phyloP scores from a whole-genome alignment of 2,329 filamentous ascomycete genomes.

The Daldinia eschscholtzii region DNA sequence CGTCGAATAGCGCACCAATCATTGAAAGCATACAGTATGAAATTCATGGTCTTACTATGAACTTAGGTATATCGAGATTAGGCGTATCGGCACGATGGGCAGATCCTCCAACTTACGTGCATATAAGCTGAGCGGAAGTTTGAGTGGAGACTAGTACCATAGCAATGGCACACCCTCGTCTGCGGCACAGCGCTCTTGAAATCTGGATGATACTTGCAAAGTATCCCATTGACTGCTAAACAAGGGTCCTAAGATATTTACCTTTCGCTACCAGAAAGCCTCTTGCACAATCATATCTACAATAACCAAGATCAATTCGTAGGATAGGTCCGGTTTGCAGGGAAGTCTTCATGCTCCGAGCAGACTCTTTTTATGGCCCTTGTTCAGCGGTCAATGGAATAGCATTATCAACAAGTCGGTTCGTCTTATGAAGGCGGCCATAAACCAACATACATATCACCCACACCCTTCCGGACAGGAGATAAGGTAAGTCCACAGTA shows the following conservation, averaged over 20 bases:
- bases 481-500: background rate
- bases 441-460: background rate
- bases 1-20: constrained; percentile 2
- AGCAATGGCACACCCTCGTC: background rate
- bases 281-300: too few relatives aligned
- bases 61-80: constrained; percentile 7
- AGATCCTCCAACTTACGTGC: constrained; percentile 7
- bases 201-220: background rate
- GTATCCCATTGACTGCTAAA: background rate
- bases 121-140: background rate
- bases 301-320: too few relatives aligned
- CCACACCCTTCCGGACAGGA: background rate
- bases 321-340: too few relatives aligned
- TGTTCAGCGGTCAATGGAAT: too few relatives aligned
- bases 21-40: background rate
- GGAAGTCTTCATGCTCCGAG: too few relatives aligned
- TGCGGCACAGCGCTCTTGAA: background rate
- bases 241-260: too few relatives aligned
- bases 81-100: constrained; percentile 1
- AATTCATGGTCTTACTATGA: background rate
- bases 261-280: too few relatives aligned
- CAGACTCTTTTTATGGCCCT: too few relatives aligned
- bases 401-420: background rate
- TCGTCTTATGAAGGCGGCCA: background rate
- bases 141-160: background rate